phyloP scores from a whole-genome alignment of 441 rosid genomes.

The Jatropha podagrica region DNA sequence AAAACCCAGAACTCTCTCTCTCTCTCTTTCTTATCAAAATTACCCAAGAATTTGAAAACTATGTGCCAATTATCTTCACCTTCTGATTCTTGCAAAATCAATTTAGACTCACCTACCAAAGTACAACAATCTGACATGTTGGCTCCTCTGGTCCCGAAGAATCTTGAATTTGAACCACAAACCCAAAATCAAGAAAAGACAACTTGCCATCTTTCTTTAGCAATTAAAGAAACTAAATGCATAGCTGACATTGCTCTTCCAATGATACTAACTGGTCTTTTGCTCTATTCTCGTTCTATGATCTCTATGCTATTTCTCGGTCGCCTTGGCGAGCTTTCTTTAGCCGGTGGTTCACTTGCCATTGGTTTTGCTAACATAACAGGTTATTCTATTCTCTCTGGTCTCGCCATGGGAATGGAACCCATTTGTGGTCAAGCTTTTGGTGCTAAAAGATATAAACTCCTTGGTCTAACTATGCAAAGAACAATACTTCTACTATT shows the following conservation, averaged over 20 bases:
- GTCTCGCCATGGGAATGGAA: slow-evolving; percentile 91
- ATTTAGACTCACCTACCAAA: slow-evolving; percentile 14
- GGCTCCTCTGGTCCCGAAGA: slow-evolving; percentile 36
- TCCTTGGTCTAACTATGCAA: slow-evolving; percentile 73
- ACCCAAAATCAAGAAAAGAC: slow-evolving; percentile 22
- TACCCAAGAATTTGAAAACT: neutral
- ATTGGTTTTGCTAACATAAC: slow-evolving; percentile 90
- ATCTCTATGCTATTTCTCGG: slow-evolving; percentile 95
- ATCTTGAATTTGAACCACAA: slow-evolving; percentile 30
- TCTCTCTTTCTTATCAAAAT: neutral
- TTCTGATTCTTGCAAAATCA: slow-evolving; percentile 16
- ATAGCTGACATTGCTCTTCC: slow-evolving; percentile 68
- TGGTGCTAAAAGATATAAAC: slow-evolving; percentile 75
- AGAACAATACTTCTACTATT: slow-evolving; percentile 67
- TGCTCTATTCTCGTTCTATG: slow-evolving; percentile 86
- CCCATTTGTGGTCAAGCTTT: slow-evolving; percentile 94
- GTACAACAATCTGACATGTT: slow-evolving; percentile 14
- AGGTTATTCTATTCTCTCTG: slow-evolving; percentile 82
- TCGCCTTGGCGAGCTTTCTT: slow-evolving; percentile 67
- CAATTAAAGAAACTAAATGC: slow-evolving; percentile 51
- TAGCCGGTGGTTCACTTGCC: slow-evolving; percentile 89
- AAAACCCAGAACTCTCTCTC: neutral
- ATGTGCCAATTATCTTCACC: slow-evolving; percentile 26
- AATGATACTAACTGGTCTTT: slow-evolving; percentile 68
- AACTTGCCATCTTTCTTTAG: slow-evolving; percentile 29